Base-by-base conservation (phyloP, 2,329 filamentous ascomycete species). In the Tolypocladium inflatum region DNA sequence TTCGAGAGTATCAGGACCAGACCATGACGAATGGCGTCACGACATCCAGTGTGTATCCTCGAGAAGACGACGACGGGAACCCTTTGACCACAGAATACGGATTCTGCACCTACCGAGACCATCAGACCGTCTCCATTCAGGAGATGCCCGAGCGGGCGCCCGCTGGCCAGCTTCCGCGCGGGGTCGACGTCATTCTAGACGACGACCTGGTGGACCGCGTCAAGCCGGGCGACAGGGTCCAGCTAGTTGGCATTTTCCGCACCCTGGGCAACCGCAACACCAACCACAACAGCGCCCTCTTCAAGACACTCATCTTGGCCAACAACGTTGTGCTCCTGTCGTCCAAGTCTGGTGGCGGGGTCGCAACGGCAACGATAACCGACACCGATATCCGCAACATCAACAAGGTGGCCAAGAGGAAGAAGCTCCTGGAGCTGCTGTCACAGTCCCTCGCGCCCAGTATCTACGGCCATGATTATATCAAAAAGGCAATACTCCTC, bases 131-230 rank as follows among this genome's bases (percentile, higher is more conserved):
- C 60, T 97, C 93, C 0, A 97, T 99, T 64, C 94, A 99, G 75
- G 94, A 99, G 77, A 99, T 99, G 94, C 94, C 94, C 0, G 94
- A 99, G 74, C 82, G 93, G 65, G 94, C 94, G 2, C 94, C 94
- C 57, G 93, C 94, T 59, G 94, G 94, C 56, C 94, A 97, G 78
- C 82, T 99, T 63, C 94, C 94, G 60, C 87, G 94, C 57, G 91
- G 93, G 58, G 94, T 99, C 21, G 94, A 99, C 73, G 92, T 97
- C 17, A 92, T 99, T 65, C 78, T 99, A 63, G 94, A 99, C 70
- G 94, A 99, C 71, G 94, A 99, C 70, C 80, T 99, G 56, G 94
- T 97, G 19, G 94, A 99, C 71, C 86, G 84, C 59, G 90, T 94
- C 60, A 99, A 99, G 75, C 94, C 94, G 11, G 94, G 94, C 55